These are phyloP conservation scores for Platismatia glauca DNA, from an alignment of 495 filamentous ascomycete genomes.

Conservation along the genomic window DNA sequence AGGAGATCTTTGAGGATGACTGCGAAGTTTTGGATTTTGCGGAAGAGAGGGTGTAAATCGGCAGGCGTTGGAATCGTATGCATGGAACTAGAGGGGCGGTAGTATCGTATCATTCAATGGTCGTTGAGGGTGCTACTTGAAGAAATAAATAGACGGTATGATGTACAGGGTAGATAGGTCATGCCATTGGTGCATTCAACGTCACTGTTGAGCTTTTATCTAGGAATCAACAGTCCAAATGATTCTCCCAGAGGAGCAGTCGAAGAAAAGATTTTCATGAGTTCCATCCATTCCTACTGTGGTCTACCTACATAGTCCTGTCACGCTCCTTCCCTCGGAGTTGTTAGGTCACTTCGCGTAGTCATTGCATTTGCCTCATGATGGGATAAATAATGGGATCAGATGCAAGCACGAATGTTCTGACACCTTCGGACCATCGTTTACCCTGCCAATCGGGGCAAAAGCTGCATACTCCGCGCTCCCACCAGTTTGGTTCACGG, in stretches of 20 bases:
- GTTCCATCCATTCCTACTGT: not conserved
- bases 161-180: constrained; percentile 4
- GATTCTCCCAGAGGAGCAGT: not conserved
- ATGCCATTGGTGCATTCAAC: constrained; percentile 2
- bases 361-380: not conserved
- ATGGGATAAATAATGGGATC: not conserved
- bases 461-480: not conserved
- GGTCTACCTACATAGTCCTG: not conserved
- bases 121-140: not conserved
- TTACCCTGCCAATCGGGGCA: not conserved
- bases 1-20: constrained; percentile 91
- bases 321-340: not conserved
- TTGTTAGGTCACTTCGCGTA: not conserved
- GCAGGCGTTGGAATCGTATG: not conserved
- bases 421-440: too few relatives aligned
- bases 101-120: not conserved
- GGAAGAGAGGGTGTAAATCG: constrained; percentile 62
- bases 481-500: not conserved
- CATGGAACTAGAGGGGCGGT: not conserved
- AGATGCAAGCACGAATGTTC: not conserved
- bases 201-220: not conserved
- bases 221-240: not conserved
- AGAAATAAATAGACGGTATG: not conserved
- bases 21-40: constrained; percentile 90
- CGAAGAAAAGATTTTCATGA: not conserved